Conservation (phyloP, 208 protist genomes). For the Lotmaria passim region DNA sequence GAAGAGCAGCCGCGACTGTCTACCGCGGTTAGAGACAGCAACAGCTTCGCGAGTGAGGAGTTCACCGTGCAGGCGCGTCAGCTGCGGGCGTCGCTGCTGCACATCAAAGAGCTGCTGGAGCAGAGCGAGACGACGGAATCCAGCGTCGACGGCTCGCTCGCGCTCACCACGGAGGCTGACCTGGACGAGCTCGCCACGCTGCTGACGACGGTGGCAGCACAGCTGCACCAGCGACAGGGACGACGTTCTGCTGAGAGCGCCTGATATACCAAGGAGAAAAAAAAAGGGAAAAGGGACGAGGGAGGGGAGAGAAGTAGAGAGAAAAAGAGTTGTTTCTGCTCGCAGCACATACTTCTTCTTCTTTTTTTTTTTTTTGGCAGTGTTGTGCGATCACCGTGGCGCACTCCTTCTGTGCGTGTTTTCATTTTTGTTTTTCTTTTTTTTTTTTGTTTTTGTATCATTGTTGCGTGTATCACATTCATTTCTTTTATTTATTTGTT, state of each 20-base stretch:
- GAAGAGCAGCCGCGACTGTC: not conserved
- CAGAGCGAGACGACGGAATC: constrained; percentile 21
- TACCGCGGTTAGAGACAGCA: not conserved
- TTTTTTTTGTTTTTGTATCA: constrained; percentile 3
- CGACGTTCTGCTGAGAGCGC: constrained; percentile 27
- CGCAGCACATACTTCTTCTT: constrained; percentile 3
- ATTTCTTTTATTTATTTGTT: no score
- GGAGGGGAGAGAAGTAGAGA: no score
- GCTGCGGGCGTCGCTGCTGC: constrained; percentile 53
- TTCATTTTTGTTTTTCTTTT: constrained; percentile 1
- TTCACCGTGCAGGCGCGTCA: constrained; percentile 41
- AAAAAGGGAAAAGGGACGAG: no score
- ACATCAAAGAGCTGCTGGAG: constrained; percentile 51
- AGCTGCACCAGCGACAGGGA: constrained; percentile 45
- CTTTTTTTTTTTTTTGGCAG: constrained; percentile 15
- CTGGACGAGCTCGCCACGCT: constrained; percentile 41
- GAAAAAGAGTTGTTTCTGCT: no score
- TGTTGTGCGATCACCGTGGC: not conserved
- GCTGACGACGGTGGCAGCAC: constrained; percentile 41
- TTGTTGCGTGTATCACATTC: no score
- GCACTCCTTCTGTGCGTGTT: no score
- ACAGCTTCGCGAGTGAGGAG: not conserved
- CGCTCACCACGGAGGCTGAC: constrained; percentile 19
- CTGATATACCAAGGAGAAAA: not conserved
- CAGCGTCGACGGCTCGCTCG: constrained; percentile 5